Evolutionary conservation across 2,329 filamentous ascomycete genomes (phyloP), one percentile per base, ranked within the genome.

Genomic region (Colletotrichum chlorophyti): DNA sequence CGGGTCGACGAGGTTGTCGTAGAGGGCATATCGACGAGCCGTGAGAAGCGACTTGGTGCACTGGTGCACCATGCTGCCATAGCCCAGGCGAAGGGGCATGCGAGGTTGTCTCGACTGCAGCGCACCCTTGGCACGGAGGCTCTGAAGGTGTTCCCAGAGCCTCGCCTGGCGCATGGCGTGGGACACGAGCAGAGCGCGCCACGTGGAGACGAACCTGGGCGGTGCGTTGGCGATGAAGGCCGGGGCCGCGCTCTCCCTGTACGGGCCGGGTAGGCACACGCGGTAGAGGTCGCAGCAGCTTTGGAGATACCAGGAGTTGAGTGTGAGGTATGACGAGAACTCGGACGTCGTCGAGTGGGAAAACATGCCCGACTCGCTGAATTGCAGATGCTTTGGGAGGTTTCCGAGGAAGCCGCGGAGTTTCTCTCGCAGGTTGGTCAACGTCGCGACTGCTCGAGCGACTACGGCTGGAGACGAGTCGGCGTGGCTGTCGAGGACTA

Each of bases 291-390:
- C 53, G 40, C 53, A 52, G 31, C 38, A 45, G 2, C 38, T 31
- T 3, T 52, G 47, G 6, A 58, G 47, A n/a, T 52, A 58, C 53
- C 47, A 52, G 11, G 53, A 52, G 40, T 58, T 52, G 24, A 58
- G 26, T 2, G 53, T 52, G 11, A 52, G 41, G 15, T 58, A 58
- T 0, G 53, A 34, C 0, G 53, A 52, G 26, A 58, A 58, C 26
- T 58, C 53, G 15, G 47, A 38, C 0, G 47, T 58, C 2, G 53
- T 58, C 3, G 47, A 58, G 26, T 58, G 47, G 3, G 53, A 52
- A 3, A 58, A 58, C 47, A 58, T 58, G 26, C 40, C 52, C 19
- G 26, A 40, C 19, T 58, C 47, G 38, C 15, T 46, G 2, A 49
- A 32, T 14, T 51, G 38, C 3, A 58, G 50, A 3, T 58, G 53